These are phyloP conservation scores for Nakazawaea siamensis DNA, from an alignment of 805 yeast genomes.

Conservation along the genomic window DNA sequence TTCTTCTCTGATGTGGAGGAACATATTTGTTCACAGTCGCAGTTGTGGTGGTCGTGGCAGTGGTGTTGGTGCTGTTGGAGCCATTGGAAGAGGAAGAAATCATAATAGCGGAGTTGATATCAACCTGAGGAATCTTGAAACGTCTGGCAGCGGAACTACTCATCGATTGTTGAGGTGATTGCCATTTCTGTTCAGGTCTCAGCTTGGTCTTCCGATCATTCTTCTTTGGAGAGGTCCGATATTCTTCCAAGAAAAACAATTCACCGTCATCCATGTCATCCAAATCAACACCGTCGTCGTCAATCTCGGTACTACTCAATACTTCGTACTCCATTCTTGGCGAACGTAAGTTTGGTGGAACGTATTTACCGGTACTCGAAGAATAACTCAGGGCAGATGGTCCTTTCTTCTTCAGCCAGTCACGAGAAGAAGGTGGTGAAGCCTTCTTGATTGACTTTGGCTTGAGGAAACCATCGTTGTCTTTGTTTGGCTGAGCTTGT, in stretches of 20 bases:
- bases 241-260: conserved; percentile 31
- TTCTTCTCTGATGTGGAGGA: conserved; percentile 48
- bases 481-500: background rate
- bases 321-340: conserved; percentile 20
- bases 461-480: conserved; percentile 16
- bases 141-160: background rate
- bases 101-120: conserved; percentile 8
- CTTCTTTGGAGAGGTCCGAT: conserved; percentile 14
- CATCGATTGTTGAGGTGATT: too few species aligned
- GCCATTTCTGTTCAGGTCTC: background rate
- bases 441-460: conserved; percentile 4
- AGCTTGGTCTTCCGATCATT: background rate
- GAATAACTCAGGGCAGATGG: conserved; percentile 10
- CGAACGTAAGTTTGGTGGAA: conserved; percentile 66
- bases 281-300: conserved; percentile 19
- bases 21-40: conserved; percentile 25
- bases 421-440: conserved; percentile 8
- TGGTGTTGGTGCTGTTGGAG: conserved; percentile 15
- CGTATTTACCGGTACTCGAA: conserved; percentile 45
- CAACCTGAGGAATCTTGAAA: conserved; percentile 12
- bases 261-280: conserved; percentile 24
- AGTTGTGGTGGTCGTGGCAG: conserved; percentile 9
- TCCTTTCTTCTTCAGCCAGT: background rate
- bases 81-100: conserved; percentile 10
- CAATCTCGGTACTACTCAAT: conserved; percentile 14